Conservation (phyloP, 345 rosid species). For the Rhodomyrtus tomentosa region DNA sequence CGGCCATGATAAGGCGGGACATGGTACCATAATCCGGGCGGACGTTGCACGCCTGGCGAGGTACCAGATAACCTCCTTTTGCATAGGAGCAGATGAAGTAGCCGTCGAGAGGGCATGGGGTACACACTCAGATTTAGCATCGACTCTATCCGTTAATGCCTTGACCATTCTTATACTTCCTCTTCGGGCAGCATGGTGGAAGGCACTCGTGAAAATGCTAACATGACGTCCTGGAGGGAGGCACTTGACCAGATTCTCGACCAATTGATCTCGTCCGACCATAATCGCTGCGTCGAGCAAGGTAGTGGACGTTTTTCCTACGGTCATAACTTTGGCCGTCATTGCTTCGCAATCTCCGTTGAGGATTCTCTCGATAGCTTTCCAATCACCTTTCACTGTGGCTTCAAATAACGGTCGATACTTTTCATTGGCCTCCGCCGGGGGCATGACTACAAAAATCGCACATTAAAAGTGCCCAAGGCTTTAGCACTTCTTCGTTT, state of each 20-base stretch:
- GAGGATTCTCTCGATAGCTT: neutral
- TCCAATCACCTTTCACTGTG: neutral
- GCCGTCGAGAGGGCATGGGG: neutral
- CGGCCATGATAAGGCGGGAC: neutral
- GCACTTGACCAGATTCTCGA: neutral
- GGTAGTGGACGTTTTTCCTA: neutral
- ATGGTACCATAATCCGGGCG: neutral
- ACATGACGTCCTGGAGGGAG: neutral
- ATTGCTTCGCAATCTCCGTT: neutral
- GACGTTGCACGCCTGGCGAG: neutral
- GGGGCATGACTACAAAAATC: neutral
- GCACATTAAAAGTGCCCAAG: neutral
- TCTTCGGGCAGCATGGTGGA: neutral
- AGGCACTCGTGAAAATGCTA: neutral
- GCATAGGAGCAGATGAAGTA: neutral
- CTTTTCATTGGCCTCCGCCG: neutral
- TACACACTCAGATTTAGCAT: neutral
- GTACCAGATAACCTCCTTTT: neutral
- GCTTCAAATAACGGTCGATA: neutral
- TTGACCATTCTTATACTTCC: neutral
- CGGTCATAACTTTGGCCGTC: neutral
- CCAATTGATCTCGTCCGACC: neutral
- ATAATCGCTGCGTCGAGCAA: neutral
- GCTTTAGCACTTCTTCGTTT: no score
- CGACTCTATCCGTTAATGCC: neutral